A percentile compares a stretch with the other conserved stretches of the same genome.
Evolutionary conservation across 1,139 yeast species (phyloP).

Genomic region (Suhomyces kunorum): DNA sequence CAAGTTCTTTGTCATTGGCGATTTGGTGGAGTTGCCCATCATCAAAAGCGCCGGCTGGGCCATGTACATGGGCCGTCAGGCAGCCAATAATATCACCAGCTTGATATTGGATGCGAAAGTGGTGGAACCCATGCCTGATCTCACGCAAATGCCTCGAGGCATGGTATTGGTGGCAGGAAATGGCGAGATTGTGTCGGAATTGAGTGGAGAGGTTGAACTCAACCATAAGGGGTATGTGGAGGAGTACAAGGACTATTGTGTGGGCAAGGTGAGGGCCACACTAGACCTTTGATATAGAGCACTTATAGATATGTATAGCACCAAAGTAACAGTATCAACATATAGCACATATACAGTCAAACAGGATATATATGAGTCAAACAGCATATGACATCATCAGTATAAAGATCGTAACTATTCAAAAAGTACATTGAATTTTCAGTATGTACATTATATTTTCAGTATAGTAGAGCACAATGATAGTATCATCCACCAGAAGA

Average conservation of each 20-base stretch:
- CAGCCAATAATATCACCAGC: conserved; percentile 41
- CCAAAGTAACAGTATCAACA: too few relatives aligned
- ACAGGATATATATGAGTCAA: too few relatives aligned
- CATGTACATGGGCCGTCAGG: conserved; percentile 44
- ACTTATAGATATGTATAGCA: not conserved
- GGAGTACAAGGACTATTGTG: conserved; percentile 43
- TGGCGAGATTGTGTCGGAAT: conserved; percentile 43
- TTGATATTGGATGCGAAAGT: conserved; percentile 31
- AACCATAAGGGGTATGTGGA: conserved; percentile 39
- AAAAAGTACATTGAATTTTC: too few relatives aligned
- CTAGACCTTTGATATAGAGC: conserved; percentile 16
- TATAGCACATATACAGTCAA: too few relatives aligned
- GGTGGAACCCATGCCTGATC: conserved; percentile 40
- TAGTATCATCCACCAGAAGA: too few relatives aligned
- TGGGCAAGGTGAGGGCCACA: conserved; percentile 29
- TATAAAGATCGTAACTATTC: too few relatives aligned
- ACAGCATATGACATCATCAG: too few relatives aligned
- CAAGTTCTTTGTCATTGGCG: conserved; percentile 43
- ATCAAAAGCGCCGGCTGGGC: conserved; percentile 54
- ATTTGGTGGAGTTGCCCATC: conserved; percentile 42
- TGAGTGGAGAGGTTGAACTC: conserved; percentile 37
- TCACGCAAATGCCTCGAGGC: conserved; percentile 38
- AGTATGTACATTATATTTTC: too few relatives aligned
- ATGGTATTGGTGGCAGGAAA: conserved; percentile 49
- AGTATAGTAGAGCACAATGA: too few relatives aligned